Base-by-base conservation (phyloP, 2,329 filamentous ascomycete species). In the Colletotrichum lini region DNA sequence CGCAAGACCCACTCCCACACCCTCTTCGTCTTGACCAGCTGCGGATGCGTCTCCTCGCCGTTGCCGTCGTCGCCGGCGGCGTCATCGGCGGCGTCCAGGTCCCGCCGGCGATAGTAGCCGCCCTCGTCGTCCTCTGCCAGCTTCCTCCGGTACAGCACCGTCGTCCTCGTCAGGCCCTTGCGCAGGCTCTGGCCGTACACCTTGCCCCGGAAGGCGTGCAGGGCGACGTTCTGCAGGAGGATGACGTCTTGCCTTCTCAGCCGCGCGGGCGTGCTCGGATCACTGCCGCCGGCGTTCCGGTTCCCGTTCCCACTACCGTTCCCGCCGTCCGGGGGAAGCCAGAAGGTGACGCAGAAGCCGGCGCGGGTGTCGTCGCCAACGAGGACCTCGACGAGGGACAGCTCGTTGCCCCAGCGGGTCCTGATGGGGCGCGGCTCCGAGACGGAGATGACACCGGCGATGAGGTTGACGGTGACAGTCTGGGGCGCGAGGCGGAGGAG, bases 101-200 rank as follows among this genome's bases (percentile, higher is more conserved):
- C 85, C 26, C 82, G 83, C 1, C 83, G 79, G 4, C 83, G 86
- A 76, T 93, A 94, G 49, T 89, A 82, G 0, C 91, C 91, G 4
- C 83, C 85, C 70, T 77, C 79, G 78, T 88, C 90, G 47, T 78
- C 85, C 75, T 82, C 83, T 69, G 88, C 87, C 10, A 88, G 77
- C 71, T 82, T 85, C 67, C 84, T 82, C 26, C 90, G 86, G 76
- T 90, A 90, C 21, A 97, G 81, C 53, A 97, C 81, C 73, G 91
- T 87, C 35, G 96, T 83, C 72, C 87, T 90, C 4, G 94, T 95
- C 75, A 93, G 87, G 9, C 90, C 90, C 73, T 88, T 89, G 38
- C 92, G 89, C 73, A 98, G 82, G 77, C 92, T 96, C 79, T 97
- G 93, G 0, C 96, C 95, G 76, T 96, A 95, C 0, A 98, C 95